Evolutionary conservation across 176 grass and related monocot genomes (phyloP).

Genomic region (Pontederia paniculata): DNA sequence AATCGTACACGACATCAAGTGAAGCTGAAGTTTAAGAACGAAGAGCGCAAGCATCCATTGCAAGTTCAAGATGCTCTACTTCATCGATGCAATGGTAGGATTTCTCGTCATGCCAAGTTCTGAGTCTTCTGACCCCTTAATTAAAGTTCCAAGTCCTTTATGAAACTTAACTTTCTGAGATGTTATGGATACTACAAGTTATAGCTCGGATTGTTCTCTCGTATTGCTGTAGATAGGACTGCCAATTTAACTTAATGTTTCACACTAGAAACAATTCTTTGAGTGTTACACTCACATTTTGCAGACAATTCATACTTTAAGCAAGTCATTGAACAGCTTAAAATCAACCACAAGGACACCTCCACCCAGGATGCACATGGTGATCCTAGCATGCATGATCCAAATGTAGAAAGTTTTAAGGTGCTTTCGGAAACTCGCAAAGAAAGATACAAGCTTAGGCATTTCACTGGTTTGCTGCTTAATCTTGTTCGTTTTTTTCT

Average conservation of each 20-base stretch:
- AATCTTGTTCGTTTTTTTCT: too few relatives aligned
- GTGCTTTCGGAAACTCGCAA: too few relatives aligned
- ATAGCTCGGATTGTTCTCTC: too few relatives aligned
- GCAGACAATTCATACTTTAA: conserved; percentile 72
- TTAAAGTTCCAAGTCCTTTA: too few relatives aligned
- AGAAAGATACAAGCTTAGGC: too few relatives aligned
- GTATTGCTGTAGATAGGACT: not conserved
- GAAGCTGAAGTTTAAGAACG: conserved; percentile 67
- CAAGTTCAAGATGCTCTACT: conserved; percentile 64
- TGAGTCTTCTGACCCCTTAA: too few relatives aligned
- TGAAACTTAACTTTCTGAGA: too few relatives aligned
- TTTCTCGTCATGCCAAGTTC: too few relatives aligned
- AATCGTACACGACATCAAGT: conserved; percentile 62
- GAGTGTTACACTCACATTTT: not conserved
- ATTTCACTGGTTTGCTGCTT: too few relatives aligned
- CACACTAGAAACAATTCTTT: conserved; percentile 1
- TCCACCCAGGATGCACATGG: conserved; percentile 4
- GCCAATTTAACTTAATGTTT: conserved; percentile 5
- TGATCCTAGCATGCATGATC: conserved; percentile 29
- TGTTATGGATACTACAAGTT: too few relatives aligned
- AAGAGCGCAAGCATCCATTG: conserved; percentile 60
- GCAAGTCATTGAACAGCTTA: conserved; percentile 64
- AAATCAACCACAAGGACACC: conserved; percentile 26
- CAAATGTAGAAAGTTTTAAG: too few relatives aligned
- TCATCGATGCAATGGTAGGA: conserved; percentile 38